Base-by-base conservation (phyloP, 306 rosid species). In the Nissolia schottii region DNA sequence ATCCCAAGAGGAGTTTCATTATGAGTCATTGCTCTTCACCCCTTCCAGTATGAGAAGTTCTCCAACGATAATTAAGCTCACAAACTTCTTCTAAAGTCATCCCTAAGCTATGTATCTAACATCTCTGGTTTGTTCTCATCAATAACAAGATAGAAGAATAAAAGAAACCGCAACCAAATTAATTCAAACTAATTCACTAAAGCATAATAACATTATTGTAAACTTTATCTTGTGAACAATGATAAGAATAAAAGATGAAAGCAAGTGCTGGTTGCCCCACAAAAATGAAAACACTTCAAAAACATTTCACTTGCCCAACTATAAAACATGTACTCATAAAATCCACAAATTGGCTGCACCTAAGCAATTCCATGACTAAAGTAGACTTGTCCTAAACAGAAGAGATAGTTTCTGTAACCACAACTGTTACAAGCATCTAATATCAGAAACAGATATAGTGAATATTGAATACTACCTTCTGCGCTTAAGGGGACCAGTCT, bases 401-500 rank as follows among this genome's bases (percentile, higher is more conserved):
- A 25, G 51, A 22, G 61, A 76, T n/a, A 71, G n/a, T 23, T 58
- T 40, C 66, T 23, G 15, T 54, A 71, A 62, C 61, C 28, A 19
- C 61, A 71, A 67, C 67, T 80, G 72, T 79, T 73, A 24, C 65
- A 35, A 58, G 56, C 58, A 68, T 64, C 31, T 16, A 27, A 59
- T 23, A 32, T 24, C 49, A 80, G 46, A 78, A 66, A 15, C n/a
- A 64, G 40, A 54, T 14, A 48, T 31, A 20, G 25, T 35, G 49
- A 57, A 66, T 22, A 48, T 28, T 27, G 54, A 10, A 40, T 58
- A 37, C 70, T 80, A 90, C 77, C 38, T 88, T 77, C 58, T 85
- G 49, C 92, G 93, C 74, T 84, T 92, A 24, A 84, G 64, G 23
- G 90, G 91, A 48, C 95, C 87, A 34, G 96, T 92, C 78, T 92